A percentile compares a stretch with the other conserved stretches of the same genome.
Evolutionary conservation across 257 asterid genomes (phyloP).

Genomic region (Nicotiana undulata): DNA sequence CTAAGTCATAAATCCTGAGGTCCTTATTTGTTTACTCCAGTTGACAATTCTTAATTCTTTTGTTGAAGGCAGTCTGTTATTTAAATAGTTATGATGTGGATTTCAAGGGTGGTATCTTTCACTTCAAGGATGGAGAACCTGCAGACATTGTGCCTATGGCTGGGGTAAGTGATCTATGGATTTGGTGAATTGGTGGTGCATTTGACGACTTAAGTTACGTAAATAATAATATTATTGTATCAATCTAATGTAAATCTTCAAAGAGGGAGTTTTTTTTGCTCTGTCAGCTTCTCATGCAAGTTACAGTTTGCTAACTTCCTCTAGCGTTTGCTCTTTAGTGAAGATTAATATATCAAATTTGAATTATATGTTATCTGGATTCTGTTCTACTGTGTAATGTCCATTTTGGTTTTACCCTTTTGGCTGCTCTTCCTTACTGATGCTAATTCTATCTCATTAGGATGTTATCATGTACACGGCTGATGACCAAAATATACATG

Average conservation of each 20-base stretch:
- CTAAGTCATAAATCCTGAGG: not conserved
- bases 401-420: not conserved
- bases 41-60: slow-evolving; percentile 19
- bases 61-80: slow-evolving; percentile 81
- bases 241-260: not conserved
- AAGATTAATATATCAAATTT: not conserved
- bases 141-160: slow-evolving; percentile 60
- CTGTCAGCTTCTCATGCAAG: not conserved
- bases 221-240: no score
- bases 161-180: slow-evolving; percentile 50
- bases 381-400: not conserved
- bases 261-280: not conserved
- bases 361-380: not conserved
- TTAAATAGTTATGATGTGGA: slow-evolving; percentile 54
- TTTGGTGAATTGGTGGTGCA: not conserved
- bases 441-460: slow-evolving; percentile 29
- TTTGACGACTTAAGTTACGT: not conserved
- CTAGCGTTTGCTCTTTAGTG: not conserved
- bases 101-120: slow-evolving; percentile 82
- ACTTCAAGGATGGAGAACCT: slow-evolving; percentile 86
- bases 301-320: not conserved
- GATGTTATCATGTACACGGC: slow-evolving; percentile 87
- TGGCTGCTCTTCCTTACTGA: slow-evolving; percentile 10
- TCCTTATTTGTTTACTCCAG: not conserved
- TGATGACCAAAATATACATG: slow-evolving; percentile 61